Conservation (phyloP, 1,139 yeast genomes). For the Candida sp. region DNA sequence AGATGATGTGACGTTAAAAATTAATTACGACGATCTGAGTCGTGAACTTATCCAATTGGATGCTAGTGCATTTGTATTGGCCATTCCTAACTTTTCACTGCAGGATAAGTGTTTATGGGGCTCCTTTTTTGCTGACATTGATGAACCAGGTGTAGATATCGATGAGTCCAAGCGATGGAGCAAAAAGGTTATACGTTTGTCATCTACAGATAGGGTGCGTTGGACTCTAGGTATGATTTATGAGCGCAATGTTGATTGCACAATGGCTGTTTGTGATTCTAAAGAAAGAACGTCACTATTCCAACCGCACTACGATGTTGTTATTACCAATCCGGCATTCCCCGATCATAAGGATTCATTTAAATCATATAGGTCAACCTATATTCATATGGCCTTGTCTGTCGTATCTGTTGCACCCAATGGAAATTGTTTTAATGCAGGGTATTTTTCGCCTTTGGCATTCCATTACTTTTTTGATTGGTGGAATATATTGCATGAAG, state of each 20-base stretch:
- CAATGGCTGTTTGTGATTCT: slow-evolving; percentile 20
- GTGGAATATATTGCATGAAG: slow-evolving; percentile 79
- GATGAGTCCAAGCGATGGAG: slow-evolving; percentile 32
- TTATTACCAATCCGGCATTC: slow-evolving; percentile 37
- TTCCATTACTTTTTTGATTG: slow-evolving; percentile 70
- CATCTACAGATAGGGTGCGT: slow-evolving; percentile 36
- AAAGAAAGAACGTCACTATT: slow-evolving; percentile 32
- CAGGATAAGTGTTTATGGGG: slow-evolving; percentile 35
- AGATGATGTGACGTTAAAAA: slow-evolving; percentile 54
- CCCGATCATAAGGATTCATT: slow-evolving; percentile 66
- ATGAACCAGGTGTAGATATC: slow-evolving; percentile 14
- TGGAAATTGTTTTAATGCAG: slow-evolving; percentile 57
- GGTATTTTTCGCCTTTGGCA: slow-evolving; percentile 72
- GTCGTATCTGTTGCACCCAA: slow-evolving; percentile 32
- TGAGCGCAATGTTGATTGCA: slow-evolving; percentile 30
- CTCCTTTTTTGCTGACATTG: slow-evolving; percentile 25
- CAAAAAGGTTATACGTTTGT: slow-evolving; percentile 35
- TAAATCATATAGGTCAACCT: slow-evolving; percentile 73
- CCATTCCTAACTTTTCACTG: slow-evolving; percentile 53
- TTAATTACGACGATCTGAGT: slow-evolving; percentile 64
- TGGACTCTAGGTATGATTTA: slow-evolving; percentile 43
- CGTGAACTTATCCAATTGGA: slow-evolving; percentile 59
- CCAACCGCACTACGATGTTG: slow-evolving; percentile 42
- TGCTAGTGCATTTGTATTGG: slow-evolving; percentile 67
- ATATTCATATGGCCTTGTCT: slow-evolving; percentile 69